These are phyloP conservation scores for Leptographium lundbergii DNA, from an alignment of 2,329 filamentous ascomycete species.

Conservation along the genomic window DNA sequence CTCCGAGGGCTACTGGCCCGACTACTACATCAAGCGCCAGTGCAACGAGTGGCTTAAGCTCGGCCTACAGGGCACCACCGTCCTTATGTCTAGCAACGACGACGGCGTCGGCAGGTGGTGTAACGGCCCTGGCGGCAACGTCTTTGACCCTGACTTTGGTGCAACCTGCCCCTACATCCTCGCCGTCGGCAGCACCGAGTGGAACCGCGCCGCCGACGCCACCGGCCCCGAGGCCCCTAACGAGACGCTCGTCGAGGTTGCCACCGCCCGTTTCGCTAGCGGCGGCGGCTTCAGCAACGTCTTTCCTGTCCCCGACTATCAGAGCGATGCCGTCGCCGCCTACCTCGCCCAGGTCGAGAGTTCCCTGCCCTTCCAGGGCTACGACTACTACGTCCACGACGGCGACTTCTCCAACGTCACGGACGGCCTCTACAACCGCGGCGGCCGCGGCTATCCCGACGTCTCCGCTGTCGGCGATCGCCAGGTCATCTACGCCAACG, in stretches of 20 bases:
- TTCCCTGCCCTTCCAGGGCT: slow-evolving; percentile 2
- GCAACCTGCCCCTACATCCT: slow-evolving; percentile 33
- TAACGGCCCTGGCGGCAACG: slow-evolving; percentile 7
- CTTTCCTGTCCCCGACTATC: slow-evolving; percentile 24
- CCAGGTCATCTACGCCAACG: slow-evolving; percentile 14
- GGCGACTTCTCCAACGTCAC: slow-evolving; percentile 7
- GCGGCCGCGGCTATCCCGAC: slow-evolving; percentile 14
- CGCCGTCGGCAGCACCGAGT: slow-evolving; percentile 25
- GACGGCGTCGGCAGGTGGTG: slow-evolving; percentile 24
- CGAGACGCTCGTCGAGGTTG: slow-evolving; percentile 10
- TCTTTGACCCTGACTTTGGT: slow-evolving; percentile 10
- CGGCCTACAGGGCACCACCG: slow-evolving; percentile 30
- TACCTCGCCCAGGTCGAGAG: slow-evolving; percentile 10
- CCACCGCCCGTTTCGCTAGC: slow-evolving; percentile 17
- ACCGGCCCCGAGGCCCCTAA: background rate
- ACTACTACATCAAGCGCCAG: slow-evolving; percentile 36
- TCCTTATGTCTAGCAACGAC: slow-evolving; percentile 34
- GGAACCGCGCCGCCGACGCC: background rate
- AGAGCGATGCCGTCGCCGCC: slow-evolving; percentile 20
- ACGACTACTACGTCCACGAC: background rate
- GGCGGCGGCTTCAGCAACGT: slow-evolving; percentile 27
- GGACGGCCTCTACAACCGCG: slow-evolving; percentile 9
- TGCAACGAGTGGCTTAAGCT: slow-evolving; percentile 39
- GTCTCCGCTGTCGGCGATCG: slow-evolving; percentile 14
- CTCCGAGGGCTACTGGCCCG: slow-evolving; percentile 37